phyloP scores from a whole-genome alignment of 306 rosid species.

The Begonia masoniana region DNA sequence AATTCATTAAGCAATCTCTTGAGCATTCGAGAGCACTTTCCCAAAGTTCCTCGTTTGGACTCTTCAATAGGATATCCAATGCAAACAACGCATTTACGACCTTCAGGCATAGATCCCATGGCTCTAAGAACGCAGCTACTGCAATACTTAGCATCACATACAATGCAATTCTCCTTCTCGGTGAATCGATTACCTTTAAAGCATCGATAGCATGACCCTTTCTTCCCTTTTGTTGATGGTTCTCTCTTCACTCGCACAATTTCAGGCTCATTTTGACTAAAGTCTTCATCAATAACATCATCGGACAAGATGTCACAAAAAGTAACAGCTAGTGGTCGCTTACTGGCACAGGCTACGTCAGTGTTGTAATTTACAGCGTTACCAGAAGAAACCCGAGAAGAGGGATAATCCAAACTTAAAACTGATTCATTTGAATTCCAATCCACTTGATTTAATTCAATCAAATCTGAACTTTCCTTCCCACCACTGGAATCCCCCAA shows the following conservation, averaged over 20 bases:
- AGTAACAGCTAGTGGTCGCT: conserved; percentile 39
- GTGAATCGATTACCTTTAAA: conserved; percentile 74
- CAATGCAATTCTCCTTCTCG: conserved; percentile 88
- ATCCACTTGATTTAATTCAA: conserved; percentile 50
- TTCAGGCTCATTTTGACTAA: conserved; percentile 32
- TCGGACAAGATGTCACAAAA: conserved; percentile 54
- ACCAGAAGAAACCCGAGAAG: conserved; percentile 73
- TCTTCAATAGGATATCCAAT: conserved; percentile 77
- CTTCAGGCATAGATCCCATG: conserved; percentile 99
- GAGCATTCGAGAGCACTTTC: conserved; percentile 80
- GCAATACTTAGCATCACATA: conserved; percentile 89
- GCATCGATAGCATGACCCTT: conserved; percentile 75
- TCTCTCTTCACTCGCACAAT: conserved; percentile 30
- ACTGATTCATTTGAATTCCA: conserved; percentile 70
- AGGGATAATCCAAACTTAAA: conserved; percentile 67
- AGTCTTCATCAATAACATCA: conserved; percentile 38
- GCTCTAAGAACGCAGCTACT: conserved; percentile 81
- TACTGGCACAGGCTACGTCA: conserved; percentile 26
- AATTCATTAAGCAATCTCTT: conserved; percentile 73
- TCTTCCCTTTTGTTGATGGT: conserved; percentile 58
- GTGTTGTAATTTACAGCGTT: conserved; percentile 36
- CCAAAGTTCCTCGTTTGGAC: conserved; percentile 59
- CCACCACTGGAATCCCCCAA: conserved; percentile 33
- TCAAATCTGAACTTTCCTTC: conserved; percentile 57
- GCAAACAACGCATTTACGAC: conserved; percentile 87